Conservation (phyloP, 2,329 filamentous ascomycete genomes). For the Penicillium verrucosum region DNA sequence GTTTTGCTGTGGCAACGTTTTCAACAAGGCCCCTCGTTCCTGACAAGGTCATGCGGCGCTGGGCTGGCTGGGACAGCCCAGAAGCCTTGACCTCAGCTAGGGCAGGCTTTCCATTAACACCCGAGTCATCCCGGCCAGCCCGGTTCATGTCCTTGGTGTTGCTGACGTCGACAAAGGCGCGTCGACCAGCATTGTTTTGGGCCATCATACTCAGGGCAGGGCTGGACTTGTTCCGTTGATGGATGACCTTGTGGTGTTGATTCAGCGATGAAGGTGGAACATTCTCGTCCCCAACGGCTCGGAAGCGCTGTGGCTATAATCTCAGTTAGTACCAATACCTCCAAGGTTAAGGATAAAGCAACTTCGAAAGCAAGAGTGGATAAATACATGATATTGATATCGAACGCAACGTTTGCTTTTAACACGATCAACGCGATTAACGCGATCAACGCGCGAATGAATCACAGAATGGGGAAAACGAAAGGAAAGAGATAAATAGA, state of each 20-base stretch:
- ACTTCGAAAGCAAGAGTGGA: neutral
- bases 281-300: conserved; percentile 69
- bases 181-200: conserved; percentile 62
- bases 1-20: conserved; percentile 31
- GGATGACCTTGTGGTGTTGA: conserved; percentile 58
- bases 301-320: conserved; percentile 66
- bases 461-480: neutral
- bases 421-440: neutral
- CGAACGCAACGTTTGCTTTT: neutral
- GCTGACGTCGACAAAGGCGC: conserved; percentile 79
- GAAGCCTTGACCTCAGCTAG: conserved; percentile 27
- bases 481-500: conserved; percentile 12
- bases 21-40: conserved; percentile 40
- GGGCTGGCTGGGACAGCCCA: conserved; percentile 54
- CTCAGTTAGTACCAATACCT: conserved; percentile 8
- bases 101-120: conserved; percentile 48
- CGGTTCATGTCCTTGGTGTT: conserved; percentile 53
- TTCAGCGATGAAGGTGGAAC: conserved; percentile 45
- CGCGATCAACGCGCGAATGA: neutral
- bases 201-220: conserved; percentile 57
- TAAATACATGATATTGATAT: neutral
- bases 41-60: conserved; percentile 51
- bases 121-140: conserved; percentile 56
- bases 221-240: conserved; percentile 79
- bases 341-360: neutral